Evolutionary conservation across 805 yeast genomes (phyloP).

Genomic region (Candida loeiensis): DNA sequence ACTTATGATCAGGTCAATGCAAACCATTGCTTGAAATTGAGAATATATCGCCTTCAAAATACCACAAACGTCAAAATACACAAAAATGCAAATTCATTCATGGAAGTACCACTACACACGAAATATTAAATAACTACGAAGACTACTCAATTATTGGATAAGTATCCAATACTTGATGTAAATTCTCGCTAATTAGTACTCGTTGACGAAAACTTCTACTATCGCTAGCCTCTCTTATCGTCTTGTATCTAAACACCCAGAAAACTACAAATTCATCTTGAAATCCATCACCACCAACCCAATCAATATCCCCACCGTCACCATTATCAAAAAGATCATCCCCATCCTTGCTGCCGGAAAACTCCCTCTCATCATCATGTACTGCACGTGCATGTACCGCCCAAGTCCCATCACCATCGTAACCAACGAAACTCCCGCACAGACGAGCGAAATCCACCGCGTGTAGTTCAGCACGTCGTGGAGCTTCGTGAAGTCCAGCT

Average conservation of each 20-base stretch:
- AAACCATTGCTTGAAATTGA: too few species aligned
- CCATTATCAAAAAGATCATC: conserved; percentile 16
- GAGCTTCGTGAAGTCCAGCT: conserved; percentile 1
- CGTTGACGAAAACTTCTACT: too few species aligned
- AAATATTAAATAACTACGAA: too few species aligned
- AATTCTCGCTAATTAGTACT: too few species aligned
- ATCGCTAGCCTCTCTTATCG: background rate
- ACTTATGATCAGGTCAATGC: too few species aligned
- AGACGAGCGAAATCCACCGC: conserved; percentile 17
- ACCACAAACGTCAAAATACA: too few species aligned
- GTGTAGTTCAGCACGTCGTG: conserved; percentile 10
- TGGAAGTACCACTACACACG: too few species aligned
- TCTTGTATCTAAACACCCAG: too few species aligned
- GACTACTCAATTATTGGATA: too few species aligned
- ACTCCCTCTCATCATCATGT: conserved; percentile 15
- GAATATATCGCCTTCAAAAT: too few species aligned
- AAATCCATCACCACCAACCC: conserved; percentile 20
- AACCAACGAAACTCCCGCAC: conserved; percentile 16
- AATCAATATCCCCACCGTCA: conserved; percentile 18
- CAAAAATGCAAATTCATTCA: too few species aligned
- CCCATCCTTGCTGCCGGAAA: conserved; percentile 25
- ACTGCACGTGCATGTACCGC: conserved; percentile 27
- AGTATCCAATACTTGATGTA: too few species aligned
- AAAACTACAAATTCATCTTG: conserved; percentile 5
- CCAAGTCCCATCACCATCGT: conserved; percentile 19